Evolutionary conservation across 2,329 filamentous ascomycete genomes (phyloP).

Genomic region (Colletotrichum higginsianum): DNA sequence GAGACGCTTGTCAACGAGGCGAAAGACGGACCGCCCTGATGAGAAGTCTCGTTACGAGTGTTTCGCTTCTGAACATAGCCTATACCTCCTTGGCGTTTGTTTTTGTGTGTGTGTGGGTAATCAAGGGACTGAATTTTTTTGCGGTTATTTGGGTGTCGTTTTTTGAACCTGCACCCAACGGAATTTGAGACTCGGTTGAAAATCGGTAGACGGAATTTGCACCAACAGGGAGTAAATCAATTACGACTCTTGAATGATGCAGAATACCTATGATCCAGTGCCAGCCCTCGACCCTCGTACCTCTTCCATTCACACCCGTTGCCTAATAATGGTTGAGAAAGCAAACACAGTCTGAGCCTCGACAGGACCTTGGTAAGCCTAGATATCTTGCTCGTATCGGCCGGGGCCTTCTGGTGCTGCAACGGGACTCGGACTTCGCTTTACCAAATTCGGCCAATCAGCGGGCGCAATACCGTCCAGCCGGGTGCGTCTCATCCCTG

Average conservation of each 20-base stretch:
- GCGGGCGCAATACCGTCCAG: slow-evolving; percentile 4
- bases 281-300: background rate
- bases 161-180: background rate
- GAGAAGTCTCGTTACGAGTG: background rate
- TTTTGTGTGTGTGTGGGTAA: slow-evolving; percentile 1
- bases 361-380: background rate
- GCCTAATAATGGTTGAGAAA: background rate
- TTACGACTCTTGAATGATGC: background rate
- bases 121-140: slow-evolving; percentile 18
- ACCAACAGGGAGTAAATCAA: background rate
- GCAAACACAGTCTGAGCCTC: background rate
- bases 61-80: background rate
- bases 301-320: background rate
- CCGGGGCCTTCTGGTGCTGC: slow-evolving; percentile 10
- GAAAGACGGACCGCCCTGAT: background rate
- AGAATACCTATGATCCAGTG: background rate
- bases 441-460: slow-evolving; percentile 29
- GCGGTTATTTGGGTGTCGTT: slow-evolving; percentile 7
- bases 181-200: slow-evolving; percentile 20
- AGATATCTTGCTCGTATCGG: slow-evolving; percentile 17
- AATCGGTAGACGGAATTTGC: slow-evolving; percentile 9
- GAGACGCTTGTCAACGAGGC: background rate
- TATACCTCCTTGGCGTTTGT: slow-evolving; percentile 24
- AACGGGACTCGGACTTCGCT: slow-evolving; percentile 14
- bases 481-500: slow-evolving; percentile 27